Base-by-base conservation (phyloP, 2,329 filamentous ascomycete genomes). In the Pseudophaeomoniella oleicola region DNA sequence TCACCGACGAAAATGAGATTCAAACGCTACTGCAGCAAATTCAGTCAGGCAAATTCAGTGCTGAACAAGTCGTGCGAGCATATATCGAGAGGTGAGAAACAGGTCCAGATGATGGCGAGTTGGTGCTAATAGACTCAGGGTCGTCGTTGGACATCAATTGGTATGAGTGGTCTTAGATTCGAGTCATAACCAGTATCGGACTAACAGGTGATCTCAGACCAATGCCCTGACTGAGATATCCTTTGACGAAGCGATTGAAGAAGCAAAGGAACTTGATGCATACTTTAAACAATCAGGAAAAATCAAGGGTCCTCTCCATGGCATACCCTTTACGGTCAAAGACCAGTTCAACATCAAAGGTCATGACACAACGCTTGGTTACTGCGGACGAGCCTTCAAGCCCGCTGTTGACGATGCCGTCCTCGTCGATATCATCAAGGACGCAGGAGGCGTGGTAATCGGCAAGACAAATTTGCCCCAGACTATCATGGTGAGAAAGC, bases 321-420 rank as follows among this genome's bases (percentile, higher is more conserved):
- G 69, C 0, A 50, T 75, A 2, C 70, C 70, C 0, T 59, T 75
- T 37, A 66, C 61, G 4, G 45, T 75, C 10, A 78, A 78, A 48
- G 75, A 78, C 36, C 71, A 72, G 11, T 78, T 78, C 51, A 67
- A 76, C 16, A 57, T 79, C 30, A 66, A 66, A 39, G 72, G 69
- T 2, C 50, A 64, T 3, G 70, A 77, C 37, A 66, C 66, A 0
- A 75, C 74, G 0, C 53, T 78, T 3, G 74, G 74, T 4, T 77
- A 77, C 43, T 66, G 72, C 2, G 60, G 58, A 5, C 38, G 44
- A n/a, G 46, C 4, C 6, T 54, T 47, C 30, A 54, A 52, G 41
- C 52, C 52, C 2, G 32, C 32, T 10, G 18, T 12, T 9, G 14
- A 12, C n/a, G 9, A 14, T 12, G 32, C 32, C 9, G 14, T 18